Evolutionary conservation across 2,329 filamentous ascomycete genomes (phyloP).

Genomic region (Scolecobasidium constrictum): DNA sequence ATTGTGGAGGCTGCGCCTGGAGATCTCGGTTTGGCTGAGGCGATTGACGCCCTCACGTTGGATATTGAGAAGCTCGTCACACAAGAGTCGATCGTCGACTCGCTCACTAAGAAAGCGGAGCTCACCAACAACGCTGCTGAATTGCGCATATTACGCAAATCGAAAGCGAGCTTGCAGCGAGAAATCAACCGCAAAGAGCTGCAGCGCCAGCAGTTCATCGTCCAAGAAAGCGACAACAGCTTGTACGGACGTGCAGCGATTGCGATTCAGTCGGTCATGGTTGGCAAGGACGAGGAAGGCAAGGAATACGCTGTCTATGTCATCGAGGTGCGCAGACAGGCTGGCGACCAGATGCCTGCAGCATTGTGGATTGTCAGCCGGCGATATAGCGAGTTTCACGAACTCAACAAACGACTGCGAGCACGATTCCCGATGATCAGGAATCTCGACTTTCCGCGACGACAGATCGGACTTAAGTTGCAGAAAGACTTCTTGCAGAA

Average conservation of each 20-base stretch:
- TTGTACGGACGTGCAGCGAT: slow-evolving; percentile 85
- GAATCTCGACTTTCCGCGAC: slow-evolving; percentile 80
- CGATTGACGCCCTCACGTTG: slow-evolving; percentile 74
- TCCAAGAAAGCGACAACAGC: slow-evolving; percentile 96
- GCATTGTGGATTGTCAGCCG: slow-evolving; percentile 88
- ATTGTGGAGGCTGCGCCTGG: slow-evolving; percentile 92
- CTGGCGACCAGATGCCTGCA: slow-evolving; percentile 89
- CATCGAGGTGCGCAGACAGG: slow-evolving; percentile 75
- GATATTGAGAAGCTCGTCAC: slow-evolving; percentile 83
- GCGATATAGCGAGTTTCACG: slow-evolving; percentile 93
- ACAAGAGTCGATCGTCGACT: slow-evolving; percentile 86
- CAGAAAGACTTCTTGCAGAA: slow-evolving; percentile 94
- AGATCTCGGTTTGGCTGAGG: slow-evolving; percentile 85
- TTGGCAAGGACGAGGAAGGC: slow-evolving; percentile 83
- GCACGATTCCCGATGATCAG: slow-evolving; percentile 78
- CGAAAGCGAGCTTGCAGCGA: slow-evolving; percentile 81
- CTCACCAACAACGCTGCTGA: slow-evolving; percentile 95
- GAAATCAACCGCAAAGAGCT: slow-evolving; percentile 92
- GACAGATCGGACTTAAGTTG: slow-evolving; percentile 90
- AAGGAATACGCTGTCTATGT: slow-evolving; percentile 90
- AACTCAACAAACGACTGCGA: slow-evolving; percentile 81
- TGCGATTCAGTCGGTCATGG: slow-evolving; percentile 84
- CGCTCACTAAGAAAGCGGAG: slow-evolving; percentile 85
- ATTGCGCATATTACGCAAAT: slow-evolving; percentile 82
- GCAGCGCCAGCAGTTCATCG: slow-evolving; percentile 90